Evolutionary conservation across 2,329 filamentous ascomycete genomes (phyloP).

Genomic region (Hymenoscyphus albidus): DNA sequence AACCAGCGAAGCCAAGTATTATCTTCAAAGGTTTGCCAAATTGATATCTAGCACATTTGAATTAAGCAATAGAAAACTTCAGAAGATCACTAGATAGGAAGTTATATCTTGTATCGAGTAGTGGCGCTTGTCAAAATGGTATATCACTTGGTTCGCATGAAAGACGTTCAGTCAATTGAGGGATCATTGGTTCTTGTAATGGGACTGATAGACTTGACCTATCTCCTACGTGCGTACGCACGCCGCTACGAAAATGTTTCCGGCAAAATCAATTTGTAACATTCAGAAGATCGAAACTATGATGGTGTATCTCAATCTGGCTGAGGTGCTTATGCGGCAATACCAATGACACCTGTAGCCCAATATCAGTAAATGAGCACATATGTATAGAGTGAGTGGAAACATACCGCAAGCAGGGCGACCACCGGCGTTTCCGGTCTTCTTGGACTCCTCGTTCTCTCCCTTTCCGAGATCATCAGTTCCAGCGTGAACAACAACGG

Average conservation of each 20-base stretch:
- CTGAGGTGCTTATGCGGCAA: slow-evolving; percentile 58
- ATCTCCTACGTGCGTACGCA: neutral
- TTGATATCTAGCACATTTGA: no score
- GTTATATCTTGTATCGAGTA: no score
- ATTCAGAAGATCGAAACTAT: neutral
- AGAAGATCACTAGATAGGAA: no score
- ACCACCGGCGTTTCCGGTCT: slow-evolving; percentile 92
- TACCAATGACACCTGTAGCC: slow-evolving; percentile 74
- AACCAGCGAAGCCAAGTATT: no score
- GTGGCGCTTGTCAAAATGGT: no score
- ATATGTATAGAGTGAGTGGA: slow-evolving; percentile 4
- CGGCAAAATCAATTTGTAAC: neutral
- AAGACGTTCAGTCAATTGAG: neutral
- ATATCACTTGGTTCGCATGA: no score
- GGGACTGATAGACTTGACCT: neutral
- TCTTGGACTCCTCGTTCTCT: slow-evolving; percentile 89
- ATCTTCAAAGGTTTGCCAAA: no score
- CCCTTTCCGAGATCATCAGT: slow-evolving; percentile 97
- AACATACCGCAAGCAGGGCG: slow-evolving; percentile 89
- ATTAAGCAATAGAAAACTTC: no score
- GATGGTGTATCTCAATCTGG: neutral
- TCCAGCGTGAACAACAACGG: slow-evolving; percentile 88
- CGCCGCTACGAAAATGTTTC: neutral
- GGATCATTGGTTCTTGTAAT: neutral
- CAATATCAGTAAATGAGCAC: slow-evolving; percentile 13